Base-by-base conservation (phyloP, 768 basidiomycete genomes). In the Podaxis sp. region DNA sequence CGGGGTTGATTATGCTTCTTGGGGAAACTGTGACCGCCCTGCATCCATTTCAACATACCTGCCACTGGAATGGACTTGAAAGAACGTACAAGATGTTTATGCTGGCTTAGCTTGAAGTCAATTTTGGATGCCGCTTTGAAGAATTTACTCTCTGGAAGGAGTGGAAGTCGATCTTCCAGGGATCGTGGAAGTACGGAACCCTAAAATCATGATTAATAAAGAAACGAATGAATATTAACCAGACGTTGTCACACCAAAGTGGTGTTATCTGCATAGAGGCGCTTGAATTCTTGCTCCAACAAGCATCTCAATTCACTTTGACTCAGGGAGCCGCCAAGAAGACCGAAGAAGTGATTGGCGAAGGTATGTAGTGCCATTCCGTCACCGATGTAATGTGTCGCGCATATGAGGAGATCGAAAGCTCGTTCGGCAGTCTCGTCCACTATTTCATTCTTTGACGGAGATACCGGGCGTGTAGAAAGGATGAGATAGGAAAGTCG, bases 321-420 rank as follows among this genome's bases (percentile, higher is more conserved):
- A 7, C 69, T 68, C 11, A 71, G 59, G 12, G 66, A 54, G 40
- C 77, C 69, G 0, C 82, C 87, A 44, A 62, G 76, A 2, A 94
- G 76, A 17, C 76, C 72, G 71, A 93, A 89, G 70, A 94, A 87
- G 66, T 93, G 90, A 71, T 92, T 91, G 26, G 89, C 90, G 65
- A 89, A 90, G 63, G 84, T 81, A 73, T 94, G 91, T 17, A 94
- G 79, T 1, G 91, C 89, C 87, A 93, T 93, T 22, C 93, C 93
- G 70, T 95, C 93, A 20, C 91, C 92, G 52, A 94, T 73, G 72
- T 89, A 94, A 71, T 95, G 93, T 6, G 89, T 84, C 3, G 89
- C 87, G 66, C 87, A 88, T 53, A 95, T 82, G 65, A 91, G 76
- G 58, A 93, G 74, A 69, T 93, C 84, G 68, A 80, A 87, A 57